A percentile compares a stretch with the other conserved stretches of the same genome.
Conservation (phyloP, 2,329 filamentous ascomycete genomes). For the Purpureocillium takamizusanense region DNA sequence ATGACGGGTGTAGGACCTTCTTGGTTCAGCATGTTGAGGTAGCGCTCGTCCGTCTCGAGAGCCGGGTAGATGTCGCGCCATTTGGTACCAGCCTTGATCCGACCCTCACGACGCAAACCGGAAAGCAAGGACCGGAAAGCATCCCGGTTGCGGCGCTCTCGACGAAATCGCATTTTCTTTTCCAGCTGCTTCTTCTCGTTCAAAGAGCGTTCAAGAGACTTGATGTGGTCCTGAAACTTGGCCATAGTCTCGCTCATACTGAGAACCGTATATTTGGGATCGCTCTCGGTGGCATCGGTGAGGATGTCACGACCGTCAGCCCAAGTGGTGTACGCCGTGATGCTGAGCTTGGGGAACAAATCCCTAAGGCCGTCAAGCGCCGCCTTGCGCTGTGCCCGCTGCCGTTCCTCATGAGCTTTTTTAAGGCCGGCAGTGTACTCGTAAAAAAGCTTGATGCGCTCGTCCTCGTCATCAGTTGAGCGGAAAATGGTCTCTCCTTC, state of each 20-base stretch:
- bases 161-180: slow-evolving; percentile 70
- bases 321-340: slow-evolving; percentile 94
- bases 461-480: slow-evolving; percentile 77
- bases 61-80: slow-evolving; percentile 75
- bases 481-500: slow-evolving; percentile 94
- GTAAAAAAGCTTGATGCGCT: slow-evolving; percentile 83
- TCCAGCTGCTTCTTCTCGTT: slow-evolving; percentile 86
- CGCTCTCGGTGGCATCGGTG: slow-evolving; percentile 66
- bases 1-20: slow-evolving; percentile 79
- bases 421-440: slow-evolving; percentile 85
- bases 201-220: slow-evolving; percentile 78
- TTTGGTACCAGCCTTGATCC: slow-evolving; percentile 82
- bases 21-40: slow-evolving; percentile 74
- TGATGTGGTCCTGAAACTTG: slow-evolving; percentile 92
- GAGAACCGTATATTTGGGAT: slow-evolving; percentile 78
- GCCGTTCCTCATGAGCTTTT: slow-evolving; percentile 68
- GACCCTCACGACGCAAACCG: slow-evolving; percentile 65
- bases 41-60: slow-evolving; percentile 74
- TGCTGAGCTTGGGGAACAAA: slow-evolving; percentile 68
- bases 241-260: slow-evolving; percentile 84
- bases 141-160: slow-evolving; percentile 81
- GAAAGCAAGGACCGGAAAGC: slow-evolving; percentile 65
- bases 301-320: slow-evolving; percentile 79
- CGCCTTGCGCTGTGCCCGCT: slow-evolving; percentile 62
- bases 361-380: slow-evolving; percentile 78